phyloP scores from a whole-genome alignment of 768 basidiomycete genomes.

The Arthromyces matolae region DNA sequence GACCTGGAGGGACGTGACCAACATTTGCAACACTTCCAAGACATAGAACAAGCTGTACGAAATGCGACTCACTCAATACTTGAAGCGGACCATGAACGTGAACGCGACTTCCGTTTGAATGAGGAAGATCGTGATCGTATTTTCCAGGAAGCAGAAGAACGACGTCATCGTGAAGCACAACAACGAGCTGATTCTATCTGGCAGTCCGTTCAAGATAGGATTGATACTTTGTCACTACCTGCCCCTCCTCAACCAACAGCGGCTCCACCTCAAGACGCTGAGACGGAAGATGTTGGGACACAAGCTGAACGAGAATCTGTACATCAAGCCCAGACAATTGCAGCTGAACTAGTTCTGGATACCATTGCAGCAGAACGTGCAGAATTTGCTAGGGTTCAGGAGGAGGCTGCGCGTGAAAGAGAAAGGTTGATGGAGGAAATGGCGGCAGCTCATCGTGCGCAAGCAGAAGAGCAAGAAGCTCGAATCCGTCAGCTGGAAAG shows the following conservation, averaged over 20 bases:
- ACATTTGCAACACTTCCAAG: constrained; percentile 53
- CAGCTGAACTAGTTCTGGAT: constrained; percentile 51
- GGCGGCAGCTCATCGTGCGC: constrained; percentile 43
- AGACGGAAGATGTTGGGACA: constrained; percentile 22
- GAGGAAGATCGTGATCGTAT: constrained; percentile 63
- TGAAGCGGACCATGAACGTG: constrained; percentile 61
- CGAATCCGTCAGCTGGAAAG: constrained; percentile 61
- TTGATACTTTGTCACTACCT: constrained; percentile 31
- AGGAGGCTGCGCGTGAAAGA: constrained; percentile 51
- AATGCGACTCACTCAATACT: constrained; percentile 46
- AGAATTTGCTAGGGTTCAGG: constrained; percentile 52
- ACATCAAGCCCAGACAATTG: constrained; percentile 24
- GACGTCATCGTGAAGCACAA: constrained; percentile 53
- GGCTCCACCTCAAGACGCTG: constrained; percentile 13
- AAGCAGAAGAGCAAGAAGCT: constrained; percentile 48
- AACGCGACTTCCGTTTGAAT: constrained; percentile 56
- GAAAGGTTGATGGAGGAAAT: constrained; percentile 45
- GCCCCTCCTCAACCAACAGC: constrained; percentile 9
- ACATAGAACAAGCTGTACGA: constrained; percentile 42
- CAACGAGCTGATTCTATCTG: constrained; percentile 47
- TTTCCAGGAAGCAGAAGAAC: constrained; percentile 56
- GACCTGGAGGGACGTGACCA: constrained; percentile 48
- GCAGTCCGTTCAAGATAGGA: constrained; percentile 35
- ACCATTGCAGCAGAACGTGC: constrained; percentile 58
- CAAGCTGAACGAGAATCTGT: constrained; percentile 37